Conservation (phyloP, 768 basidiomycete species). For the Amanita molliuscula region DNA sequence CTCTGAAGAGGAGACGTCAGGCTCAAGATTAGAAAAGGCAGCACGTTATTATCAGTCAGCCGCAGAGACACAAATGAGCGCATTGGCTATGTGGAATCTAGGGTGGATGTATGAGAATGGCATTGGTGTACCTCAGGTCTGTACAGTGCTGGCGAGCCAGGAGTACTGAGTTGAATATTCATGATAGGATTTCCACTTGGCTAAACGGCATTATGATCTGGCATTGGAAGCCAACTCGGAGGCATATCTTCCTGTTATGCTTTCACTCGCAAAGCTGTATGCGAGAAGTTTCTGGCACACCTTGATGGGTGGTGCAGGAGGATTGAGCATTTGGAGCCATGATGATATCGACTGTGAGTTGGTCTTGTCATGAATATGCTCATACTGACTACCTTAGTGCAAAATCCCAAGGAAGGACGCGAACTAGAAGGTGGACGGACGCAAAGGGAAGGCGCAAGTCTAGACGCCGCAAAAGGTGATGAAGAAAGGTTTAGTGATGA, state of each 20-base stretch:
- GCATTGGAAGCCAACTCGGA: constrained; percentile 82
- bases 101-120: constrained; percentile 99
- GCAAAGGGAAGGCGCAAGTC: constrained; percentile 14
- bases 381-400: constrained; percentile 8
- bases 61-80: constrained; percentile 85
- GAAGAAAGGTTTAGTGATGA: constrained; percentile 22
- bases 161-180: not conserved
- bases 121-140: constrained; percentile 77
- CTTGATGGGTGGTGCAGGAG: constrained; percentile 57
- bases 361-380: not conserved
- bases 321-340: constrained; percentile 55
- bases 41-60: constrained; percentile 92
- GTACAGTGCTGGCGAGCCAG: not conserved
- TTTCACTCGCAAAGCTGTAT: constrained; percentile 80
- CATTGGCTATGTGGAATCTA: constrained; percentile 95
- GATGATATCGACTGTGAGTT: constrained; percentile 39
- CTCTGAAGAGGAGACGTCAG: constrained; percentile 47
- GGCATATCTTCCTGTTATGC: constrained; percentile 77
- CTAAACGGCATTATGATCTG: constrained; percentile 90
- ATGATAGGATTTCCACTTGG: constrained; percentile 84
- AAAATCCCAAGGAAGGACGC: constrained; percentile 21
- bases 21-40: constrained; percentile 73
- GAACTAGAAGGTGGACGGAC: constrained; percentile 28
- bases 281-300: constrained; percentile 78
- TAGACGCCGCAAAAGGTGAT: constrained; percentile 22